Base-by-base conservation (phyloP, 768 basidiomycete species). In the Boletus rubescentipes region DNA sequence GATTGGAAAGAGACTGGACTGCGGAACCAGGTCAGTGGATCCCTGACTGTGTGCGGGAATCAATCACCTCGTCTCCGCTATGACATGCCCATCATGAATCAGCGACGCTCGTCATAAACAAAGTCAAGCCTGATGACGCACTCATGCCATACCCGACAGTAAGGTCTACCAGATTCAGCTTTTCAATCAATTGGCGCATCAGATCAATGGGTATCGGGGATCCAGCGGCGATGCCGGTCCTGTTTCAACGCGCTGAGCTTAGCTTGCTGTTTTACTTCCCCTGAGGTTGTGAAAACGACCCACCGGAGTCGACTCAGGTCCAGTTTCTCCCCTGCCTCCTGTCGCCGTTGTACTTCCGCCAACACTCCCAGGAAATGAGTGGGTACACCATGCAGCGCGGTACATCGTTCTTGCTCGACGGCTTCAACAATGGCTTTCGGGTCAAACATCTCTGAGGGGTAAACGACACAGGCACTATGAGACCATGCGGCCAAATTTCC, bases 101-200 rank as follows among this genome's bases (percentile, higher is more conserved):
- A 65, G 56, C 16, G n/a, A 41, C 21, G 30, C 16, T 34, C 12
- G 5, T 31, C 30, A 32, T 0, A 37, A 10, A 26, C 26, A 26
- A 26, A 26, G 18, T 10, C 20, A 31, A 39, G 4, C 30, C 7
- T 32, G 23, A 4, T 9, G 9, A 79, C 86, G 55, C 57, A 93
- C 91, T 92, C 91, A 93, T 93, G 52, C 91, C 91, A 68, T 90
- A 93, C 11, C 86, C 89, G 53, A 82, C 85, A 0, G 91, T 91
- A 37, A 93, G 69, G 39, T 90, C 87, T 6, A 63, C 75, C 36
- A 93, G 66, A 60, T 90, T 87, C 51, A 93, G 60, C 60, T 83
- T 82, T 20, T 74, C 67, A 20, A 89, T 89, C 30, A 93, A 76
- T 36, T 76, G 78, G 57, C 77, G 84, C 91, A 93, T 92, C 41